A percentile compares a stretch with the other conserved stretches of the same genome.
phyloP scores from a whole-genome alignment of 805 yeast species.

The Saturnispora kantuleensis region DNA sequence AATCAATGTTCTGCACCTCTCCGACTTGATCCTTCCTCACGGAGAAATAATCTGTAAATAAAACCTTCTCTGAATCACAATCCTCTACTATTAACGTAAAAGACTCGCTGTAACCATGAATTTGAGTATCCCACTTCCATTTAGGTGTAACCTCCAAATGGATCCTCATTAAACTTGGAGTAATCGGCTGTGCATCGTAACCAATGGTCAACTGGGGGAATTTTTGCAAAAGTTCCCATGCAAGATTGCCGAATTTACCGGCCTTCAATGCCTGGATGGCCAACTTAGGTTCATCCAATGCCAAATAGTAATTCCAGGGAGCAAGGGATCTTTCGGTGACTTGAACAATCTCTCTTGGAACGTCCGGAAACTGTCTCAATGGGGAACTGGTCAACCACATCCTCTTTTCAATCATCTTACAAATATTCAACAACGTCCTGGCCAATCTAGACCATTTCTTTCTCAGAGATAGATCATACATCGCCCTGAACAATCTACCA shows the following conservation, averaged over 20 bases:
- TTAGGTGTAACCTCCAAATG: conserved; percentile 58
- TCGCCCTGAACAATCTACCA: conserved; percentile 76
- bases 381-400: conserved; percentile 85
- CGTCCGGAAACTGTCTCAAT: conserved; percentile 68
- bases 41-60: conserved; percentile 47
- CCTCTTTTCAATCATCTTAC: conserved; percentile 71
- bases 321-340: conserved; percentile 71
- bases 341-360: conserved; percentile 59
- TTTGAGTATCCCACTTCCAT: conserved; percentile 65
- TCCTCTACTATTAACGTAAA: conserved; percentile 74
- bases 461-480: conserved; percentile 63
- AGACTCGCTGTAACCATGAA: conserved; percentile 58
- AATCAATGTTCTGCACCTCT: conserved; percentile 49
- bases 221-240: conserved; percentile 49
- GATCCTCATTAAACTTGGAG: conserved; percentile 55
- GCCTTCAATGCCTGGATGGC: conserved; percentile 74
- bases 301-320: conserved; percentile 75
- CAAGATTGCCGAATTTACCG: conserved; percentile 52
- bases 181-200: conserved; percentile 66
- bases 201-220: conserved; percentile 62
- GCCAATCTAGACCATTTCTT: conserved; percentile 67
- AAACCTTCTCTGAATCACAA: conserved; percentile 65
- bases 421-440: conserved; percentile 46
- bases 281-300: conserved; percentile 54
- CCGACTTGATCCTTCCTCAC: conserved; percentile 42